Evolutionary conservation across 2,329 filamentous ascomycete genomes (phyloP), one percentile per base, ranked within the genome.

Genomic region (Elsinoe perseae): DNA sequence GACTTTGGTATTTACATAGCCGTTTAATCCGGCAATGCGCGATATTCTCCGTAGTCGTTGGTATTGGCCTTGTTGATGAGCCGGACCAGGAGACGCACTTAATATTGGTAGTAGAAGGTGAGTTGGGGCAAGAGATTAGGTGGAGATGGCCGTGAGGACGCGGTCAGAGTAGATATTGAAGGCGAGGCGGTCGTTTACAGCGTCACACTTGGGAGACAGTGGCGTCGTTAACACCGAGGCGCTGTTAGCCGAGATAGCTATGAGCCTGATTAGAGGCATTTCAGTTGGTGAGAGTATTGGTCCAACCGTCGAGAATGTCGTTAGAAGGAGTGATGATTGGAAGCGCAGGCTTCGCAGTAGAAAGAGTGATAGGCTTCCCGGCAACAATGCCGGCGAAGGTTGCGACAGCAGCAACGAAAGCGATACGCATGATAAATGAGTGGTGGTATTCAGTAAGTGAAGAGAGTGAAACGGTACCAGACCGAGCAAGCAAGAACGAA

Each of bases 21-120:
- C 66, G 58, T 69, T 69, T 46, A 62, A 65, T 4, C 60, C 67
- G 25, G 63, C 66, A 50, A 69, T 66, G 56, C 59, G 32, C 63
- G 64, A 42, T 52, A 58, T 28, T 62, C 58, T 16, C 60, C 61
- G 2, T 14, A 14, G 27, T 63, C 62, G 38, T 53, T 52, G 38
- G 60, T 59, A 20, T 62, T 59, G 25, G 38, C 58, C 3, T 40
- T 40, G 30, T 36, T 58, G 28, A 61, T 54, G 7, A 59, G 56
- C 57, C 59, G 10, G 59, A 60, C 53, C 57, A 62, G 53, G 57
- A 61, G 2, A 59, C 61, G 32, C 61, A 62, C 43, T 61, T 61
- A 42, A 62, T 60, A 40, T 50, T 57, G 36, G 61, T 62, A 21
- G 52, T 56, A 16, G 44, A 36, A 16, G 55, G 4, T 3, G 61